A percentile compares a stretch with the other conserved stretches of the same genome.
Evolutionary conservation across 2,329 filamentous ascomycete species (phyloP).

Genomic region (Alternaria ventricosa): DNA sequence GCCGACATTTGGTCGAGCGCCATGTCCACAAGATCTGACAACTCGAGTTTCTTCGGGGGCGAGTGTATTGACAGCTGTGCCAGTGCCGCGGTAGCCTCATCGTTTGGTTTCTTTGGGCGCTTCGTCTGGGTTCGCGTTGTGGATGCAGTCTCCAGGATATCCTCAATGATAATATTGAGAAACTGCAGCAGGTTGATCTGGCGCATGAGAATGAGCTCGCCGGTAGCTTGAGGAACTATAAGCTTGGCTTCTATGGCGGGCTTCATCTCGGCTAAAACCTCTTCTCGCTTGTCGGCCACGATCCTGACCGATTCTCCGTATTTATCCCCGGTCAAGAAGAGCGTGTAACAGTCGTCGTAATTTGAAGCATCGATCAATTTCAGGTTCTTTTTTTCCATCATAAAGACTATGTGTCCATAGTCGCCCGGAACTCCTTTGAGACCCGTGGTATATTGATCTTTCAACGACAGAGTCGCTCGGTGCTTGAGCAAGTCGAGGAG

Average conservation of each 20-base stretch:
- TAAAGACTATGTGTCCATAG: conserved; percentile 42
- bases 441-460: conserved; percentile 24
- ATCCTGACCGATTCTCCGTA: conserved; percentile 51
- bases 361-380: no score
- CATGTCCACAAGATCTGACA: conserved; percentile 29
- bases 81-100: conserved; percentile 38
- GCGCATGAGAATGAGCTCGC: conserved; percentile 49
- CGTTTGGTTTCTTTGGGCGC: conserved; percentile 38
- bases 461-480: conserved; percentile 39
- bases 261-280: conserved; percentile 25
- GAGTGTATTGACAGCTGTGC: conserved; percentile 42
- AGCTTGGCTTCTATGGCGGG: conserved; percentile 23
- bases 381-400: no score
- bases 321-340: conserved; percentile 44
- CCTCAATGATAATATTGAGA: conserved; percentile 54
- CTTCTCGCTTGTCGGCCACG: conserved; percentile 15
- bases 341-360: conserved; percentile 49
- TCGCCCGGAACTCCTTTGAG: conserved; percentile 47
- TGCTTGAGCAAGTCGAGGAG: conserved; percentile 51
- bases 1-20: neutral
- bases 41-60: conserved; percentile 6
- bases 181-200: conserved; percentile 48
- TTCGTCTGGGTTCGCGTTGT: conserved; percentile 31
- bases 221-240: conserved; percentile 26
- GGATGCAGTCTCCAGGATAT: conserved; percentile 52